These are phyloP conservation scores for Talaromyces sp. DNA, from an alignment of 2,329 filamentous ascomycete species.

Conservation along the genomic window DNA sequence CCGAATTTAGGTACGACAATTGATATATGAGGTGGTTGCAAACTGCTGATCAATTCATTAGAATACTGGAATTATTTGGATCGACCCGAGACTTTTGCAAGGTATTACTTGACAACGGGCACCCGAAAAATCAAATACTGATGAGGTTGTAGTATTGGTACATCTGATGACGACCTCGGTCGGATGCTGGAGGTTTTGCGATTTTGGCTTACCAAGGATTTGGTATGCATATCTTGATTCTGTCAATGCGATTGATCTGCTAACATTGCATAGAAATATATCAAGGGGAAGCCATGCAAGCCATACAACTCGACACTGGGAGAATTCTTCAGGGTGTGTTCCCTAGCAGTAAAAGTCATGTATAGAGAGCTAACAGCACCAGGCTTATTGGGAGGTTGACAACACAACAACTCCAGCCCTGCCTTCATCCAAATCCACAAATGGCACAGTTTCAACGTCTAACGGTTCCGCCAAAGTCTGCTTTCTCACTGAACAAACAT, in stretches of 20 bases:
- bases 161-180: conserved; percentile 85
- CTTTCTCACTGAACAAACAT: conserved; percentile 96
- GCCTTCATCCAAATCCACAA: conserved; percentile 34
- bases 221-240: conserved; percentile 49
- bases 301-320: conserved; percentile 96
- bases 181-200: conserved; percentile 92
- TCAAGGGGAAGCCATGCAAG: conserved; percentile 97
- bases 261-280: conserved; percentile 68
- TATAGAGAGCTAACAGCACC: conserved; percentile 18
- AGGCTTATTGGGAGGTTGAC: conserved; percentile 95
- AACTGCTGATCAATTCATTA: conserved; percentile 28
- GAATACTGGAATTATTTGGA: conserved; percentile 99
- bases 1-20: conserved; percentile 71
- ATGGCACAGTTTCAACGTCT: conserved; percentile 35
- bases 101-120: conserved; percentile 36
- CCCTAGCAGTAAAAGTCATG: conserved; percentile 2
- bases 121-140: conserved; percentile 23
- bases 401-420: conserved; percentile 68
- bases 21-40: neutral
- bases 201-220: conserved; percentile 98
- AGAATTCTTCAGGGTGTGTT: conserved; percentile 87
- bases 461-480: conserved; percentile 69
- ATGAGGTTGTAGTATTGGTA: conserved; percentile 65
- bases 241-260: neutral
- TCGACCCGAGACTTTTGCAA: conserved; percentile 82